Conservation (phyloP, 2,329 filamentous ascomycete species). For the Diaporthe aspalathi region DNA sequence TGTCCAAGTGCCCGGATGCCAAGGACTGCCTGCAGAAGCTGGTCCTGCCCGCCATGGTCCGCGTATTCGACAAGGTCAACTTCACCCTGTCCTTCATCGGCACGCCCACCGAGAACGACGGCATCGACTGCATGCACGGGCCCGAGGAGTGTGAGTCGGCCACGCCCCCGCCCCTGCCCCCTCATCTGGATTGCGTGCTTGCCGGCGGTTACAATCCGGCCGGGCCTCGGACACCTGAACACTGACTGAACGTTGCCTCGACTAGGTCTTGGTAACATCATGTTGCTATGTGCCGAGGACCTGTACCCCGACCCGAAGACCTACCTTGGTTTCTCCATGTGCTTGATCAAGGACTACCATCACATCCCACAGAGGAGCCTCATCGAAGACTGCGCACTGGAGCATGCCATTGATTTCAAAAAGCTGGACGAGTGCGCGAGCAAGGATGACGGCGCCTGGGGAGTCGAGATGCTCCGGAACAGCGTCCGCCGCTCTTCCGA, state of each 20-base stretch:
- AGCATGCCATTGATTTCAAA: slow-evolving; percentile 88
- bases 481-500: slow-evolving; percentile 74
- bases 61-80: slow-evolving; percentile 84
- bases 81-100: slow-evolving; percentile 94
- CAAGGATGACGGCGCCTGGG: slow-evolving; percentile 78
- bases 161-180: background rate
- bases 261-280: slow-evolving; percentile 84
- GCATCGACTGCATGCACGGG: slow-evolving; percentile 89
- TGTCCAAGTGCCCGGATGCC: slow-evolving; percentile 97
- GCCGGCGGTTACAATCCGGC: background rate
- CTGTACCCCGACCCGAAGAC: slow-evolving; percentile 88
- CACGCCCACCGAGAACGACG: slow-evolving; percentile 80
- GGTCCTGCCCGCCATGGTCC: slow-evolving; percentile 87
- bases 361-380: slow-evolving; percentile 83
- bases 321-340: slow-evolving; percentile 93
- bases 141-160: slow-evolving; percentile 75
- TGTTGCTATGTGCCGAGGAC: slow-evolving; percentile 89
- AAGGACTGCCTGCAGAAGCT: slow-evolving; percentile 83
- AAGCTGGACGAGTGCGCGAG: slow-evolving; percentile 85
- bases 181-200: background rate
- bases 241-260: background rate
- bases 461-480: slow-evolving; percentile 72
- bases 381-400: slow-evolving; percentile 87
- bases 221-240: background rate
- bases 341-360: slow-evolving; percentile 79